Base-by-base conservation (phyloP, 768 basidiomycete genomes). In the Calocybe indica region DNA sequence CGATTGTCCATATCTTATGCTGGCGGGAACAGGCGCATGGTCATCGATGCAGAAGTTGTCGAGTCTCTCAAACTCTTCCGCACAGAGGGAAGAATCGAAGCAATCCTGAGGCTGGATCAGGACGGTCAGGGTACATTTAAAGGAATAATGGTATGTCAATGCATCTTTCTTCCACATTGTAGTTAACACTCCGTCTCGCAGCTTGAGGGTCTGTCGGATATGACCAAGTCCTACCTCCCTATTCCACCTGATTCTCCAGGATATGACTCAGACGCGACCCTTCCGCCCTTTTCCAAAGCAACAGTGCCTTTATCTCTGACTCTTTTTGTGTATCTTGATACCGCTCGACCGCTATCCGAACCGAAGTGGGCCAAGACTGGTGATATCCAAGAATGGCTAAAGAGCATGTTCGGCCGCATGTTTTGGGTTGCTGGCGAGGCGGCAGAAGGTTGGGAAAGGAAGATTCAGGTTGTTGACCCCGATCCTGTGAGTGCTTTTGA, bases 341-440 rank as follows among this genome's bases (percentile, higher is more conserved):
- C 80, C 48, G 80, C 79, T 31, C 82, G 88, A 49, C 96, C 96
- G 0, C 68, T 98, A 32, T 93, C 92, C 11, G 93, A 97, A 62
- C 92, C 96, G 6, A 88, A 92, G 62, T 99, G 95, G 96, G 92
- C 92, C 34, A 91, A 92, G 64, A 85, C 87, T 6, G 95, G 95
- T 30, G 89, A 94, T 60, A 80, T 94, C 15, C 91, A 95, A 56
- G 92, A 93, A 35, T 98, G 94, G 94, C 68, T 91, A 56, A 81
- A 82, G 63, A 88, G 79, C 56, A 89, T 90, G 75, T 88, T 91
- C 63, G 89, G 88, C 2, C 73, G 87, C 34, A 88, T 88, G 83
- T 88, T 89, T 59, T 89, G 86, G 86, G 83, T 85, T 40, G 78
- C 85, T 28, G 86, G 85, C 5, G 85, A 88, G 45, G 86, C 83